Evolutionary conservation across 345 rosid species (phyloP).

Genomic region (Toxicodendron radicans): DNA sequence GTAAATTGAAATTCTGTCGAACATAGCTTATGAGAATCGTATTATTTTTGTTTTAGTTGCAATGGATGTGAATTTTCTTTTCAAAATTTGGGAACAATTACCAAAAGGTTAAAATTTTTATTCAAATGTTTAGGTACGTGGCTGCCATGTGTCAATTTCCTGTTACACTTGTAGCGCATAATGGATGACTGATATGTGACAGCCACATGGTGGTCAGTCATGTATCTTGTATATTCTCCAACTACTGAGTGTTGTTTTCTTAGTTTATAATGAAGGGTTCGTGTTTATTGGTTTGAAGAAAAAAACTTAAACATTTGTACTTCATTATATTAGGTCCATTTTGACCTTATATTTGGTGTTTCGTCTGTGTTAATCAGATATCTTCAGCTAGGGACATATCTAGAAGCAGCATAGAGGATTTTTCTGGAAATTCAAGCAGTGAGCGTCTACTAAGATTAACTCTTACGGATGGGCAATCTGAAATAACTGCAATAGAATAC

Average conservation of each 20-base stretch:
- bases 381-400: conserved; percentile 71
- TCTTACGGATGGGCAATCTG: conserved; percentile 74
- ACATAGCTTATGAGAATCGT: not conserved
- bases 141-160: not conserved
- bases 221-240: not conserved
- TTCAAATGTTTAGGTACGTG: not conserved
- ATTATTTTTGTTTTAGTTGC: not conserved
- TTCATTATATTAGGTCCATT: not conserved
- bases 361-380: conserved; percentile 34
- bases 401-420: conserved; percentile 57
- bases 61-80: not conserved
- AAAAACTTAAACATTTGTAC: not conserved
- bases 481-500: conserved; percentile 75
- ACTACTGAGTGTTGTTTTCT: conserved; percentile 1
- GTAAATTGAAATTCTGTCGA: not conserved
- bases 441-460: conserved; percentile 56
- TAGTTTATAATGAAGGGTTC: not conserved
- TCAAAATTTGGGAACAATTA: not conserved
- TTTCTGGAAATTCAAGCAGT: conserved; percentile 46
- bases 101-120: not conserved
- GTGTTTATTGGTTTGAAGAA: not conserved
- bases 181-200: not conserved
- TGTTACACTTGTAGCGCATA: not conserved
- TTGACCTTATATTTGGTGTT: not conserved
- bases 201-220: not conserved